Evolutionary conservation across 768 basidiomycete genomes (phyloP).

Genomic region (Hypsizygus marmoreus): DNA sequence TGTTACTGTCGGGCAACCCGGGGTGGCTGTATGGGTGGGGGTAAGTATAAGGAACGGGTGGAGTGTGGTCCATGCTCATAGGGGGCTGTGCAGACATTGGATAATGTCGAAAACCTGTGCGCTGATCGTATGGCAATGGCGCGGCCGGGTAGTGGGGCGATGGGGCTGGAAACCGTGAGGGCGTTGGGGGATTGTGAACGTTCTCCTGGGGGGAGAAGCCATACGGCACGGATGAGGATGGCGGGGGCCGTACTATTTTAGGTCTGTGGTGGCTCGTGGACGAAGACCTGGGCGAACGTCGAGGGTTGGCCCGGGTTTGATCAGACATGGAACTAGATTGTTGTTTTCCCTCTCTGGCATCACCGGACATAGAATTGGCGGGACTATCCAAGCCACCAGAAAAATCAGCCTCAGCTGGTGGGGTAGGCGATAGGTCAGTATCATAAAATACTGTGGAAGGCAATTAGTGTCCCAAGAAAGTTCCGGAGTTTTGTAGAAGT

Average conservation of each 20-base stretch:
- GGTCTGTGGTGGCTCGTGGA: conserved; percentile 16
- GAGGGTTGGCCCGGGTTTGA: conserved; percentile 22
- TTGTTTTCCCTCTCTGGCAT: conserved; percentile 28
- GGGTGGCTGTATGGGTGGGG: conserved; percentile 35
- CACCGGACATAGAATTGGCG: conserved; percentile 22
- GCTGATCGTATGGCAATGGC: conserved; percentile 33
- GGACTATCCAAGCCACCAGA: conserved; percentile 15
- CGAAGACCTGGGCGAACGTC: conserved; percentile 27
- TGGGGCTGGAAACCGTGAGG: conserved; percentile 23
- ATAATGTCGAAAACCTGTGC: conserved; percentile 45
- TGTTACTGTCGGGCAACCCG: conserved; percentile 34
- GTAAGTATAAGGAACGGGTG: conserved; percentile 34
- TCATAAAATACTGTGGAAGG: conserved; percentile 29
- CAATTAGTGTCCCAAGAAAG: conserved; percentile 12
- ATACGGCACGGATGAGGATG: conserved; percentile 13
- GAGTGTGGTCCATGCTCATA: conserved; percentile 36
- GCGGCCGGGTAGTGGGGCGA: conserved; percentile 28
- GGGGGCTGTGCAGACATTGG: conserved; percentile 44
- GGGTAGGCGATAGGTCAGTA: conserved; percentile 16
- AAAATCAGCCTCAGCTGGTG: conserved; percentile 14
- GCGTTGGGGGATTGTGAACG: conserved; percentile 14
- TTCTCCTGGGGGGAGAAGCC: conserved; percentile 21
- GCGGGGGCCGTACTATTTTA: conserved; percentile 17
- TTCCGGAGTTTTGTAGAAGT: conserved; percentile 20
- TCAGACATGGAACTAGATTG: conserved; percentile 25